A percentile compares a stretch with the other conserved stretches of the same genome.
Conservation (phyloP, 2,329 filamentous ascomycete species). For the Rutstroemia sp. region DNA sequence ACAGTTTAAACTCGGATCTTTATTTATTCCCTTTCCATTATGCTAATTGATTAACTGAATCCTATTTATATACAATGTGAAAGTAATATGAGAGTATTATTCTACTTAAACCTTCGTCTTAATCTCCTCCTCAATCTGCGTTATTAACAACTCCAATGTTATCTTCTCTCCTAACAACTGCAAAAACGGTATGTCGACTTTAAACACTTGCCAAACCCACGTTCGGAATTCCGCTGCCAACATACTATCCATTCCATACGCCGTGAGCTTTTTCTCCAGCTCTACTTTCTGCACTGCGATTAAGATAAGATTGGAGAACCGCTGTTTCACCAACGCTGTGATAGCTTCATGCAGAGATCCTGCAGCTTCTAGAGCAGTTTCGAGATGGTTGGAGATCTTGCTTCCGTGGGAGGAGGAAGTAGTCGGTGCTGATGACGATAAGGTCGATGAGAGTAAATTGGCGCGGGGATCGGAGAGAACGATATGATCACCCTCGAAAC, state of each 20-base stretch:
- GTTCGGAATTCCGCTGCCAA: slow-evolving; percentile 7
- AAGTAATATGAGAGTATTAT: too few species aligned
- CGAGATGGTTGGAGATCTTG: neutral
- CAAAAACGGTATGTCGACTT: slow-evolving; percentile 4
- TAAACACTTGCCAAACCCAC: slow-evolving; percentile 3
- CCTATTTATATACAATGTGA: too few species aligned
- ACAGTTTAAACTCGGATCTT: too few species aligned
- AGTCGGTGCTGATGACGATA: neutral
- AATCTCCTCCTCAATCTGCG: too few species aligned
- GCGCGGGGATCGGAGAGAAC: slow-evolving; percentile 1
- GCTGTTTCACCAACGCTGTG: neutral
- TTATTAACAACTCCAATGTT: too few species aligned
- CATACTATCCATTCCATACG: slow-evolving; percentile 7
- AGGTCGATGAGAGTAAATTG: neutral
- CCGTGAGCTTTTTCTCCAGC: neutral
- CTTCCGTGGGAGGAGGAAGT: neutral
- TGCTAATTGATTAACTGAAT: too few species aligned
- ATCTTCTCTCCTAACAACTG: too few species aligned
- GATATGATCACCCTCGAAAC: neutral
- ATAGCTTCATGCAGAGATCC: neutral
- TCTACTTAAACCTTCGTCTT: too few species aligned
- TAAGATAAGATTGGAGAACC: neutral
- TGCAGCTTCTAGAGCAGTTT: neutral
- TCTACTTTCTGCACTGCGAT: neutral
- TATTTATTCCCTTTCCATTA: too few species aligned